Conservation (phyloP, 495 filamentous ascomycete genomes). For the Talaromyces wortmannii region DNA sequence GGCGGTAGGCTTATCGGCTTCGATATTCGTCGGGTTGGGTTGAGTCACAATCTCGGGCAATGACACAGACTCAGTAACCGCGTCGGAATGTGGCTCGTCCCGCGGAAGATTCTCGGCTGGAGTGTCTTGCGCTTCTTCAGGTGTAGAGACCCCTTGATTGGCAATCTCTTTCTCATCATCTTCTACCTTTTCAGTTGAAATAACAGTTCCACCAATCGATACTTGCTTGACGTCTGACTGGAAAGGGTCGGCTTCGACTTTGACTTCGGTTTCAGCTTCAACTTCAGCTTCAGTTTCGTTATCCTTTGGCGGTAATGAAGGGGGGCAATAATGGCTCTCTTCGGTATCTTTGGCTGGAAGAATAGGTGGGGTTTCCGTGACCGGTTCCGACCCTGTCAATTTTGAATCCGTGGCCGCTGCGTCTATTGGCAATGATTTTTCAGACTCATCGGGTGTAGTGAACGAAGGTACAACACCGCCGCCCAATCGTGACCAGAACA, state of each 20-base stretch:
- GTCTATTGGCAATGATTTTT: conserved; percentile 1
- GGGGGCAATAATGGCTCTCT: not conserved
- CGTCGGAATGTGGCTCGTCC: conserved; percentile 3
- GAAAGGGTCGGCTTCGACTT: not conserved
- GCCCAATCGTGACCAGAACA: conserved; percentile 93
- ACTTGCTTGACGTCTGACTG: not conserved
- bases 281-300: not conserved
- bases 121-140: not conserved
- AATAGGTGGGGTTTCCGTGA: not conserved
- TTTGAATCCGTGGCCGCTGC: not conserved
- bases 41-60: not conserved
- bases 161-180: not conserved
- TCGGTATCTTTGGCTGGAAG: not conserved
- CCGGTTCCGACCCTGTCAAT: not conserved
- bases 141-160: not conserved
- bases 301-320: conserved; percentile 1
- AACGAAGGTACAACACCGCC: conserved; percentile 77
- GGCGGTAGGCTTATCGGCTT: not conserved
- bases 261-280: not conserved
- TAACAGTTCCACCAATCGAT: not conserved
- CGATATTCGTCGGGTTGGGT: not conserved
- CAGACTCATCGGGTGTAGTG: conserved; percentile 11
- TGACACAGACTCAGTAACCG: not conserved
- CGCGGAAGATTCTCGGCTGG: not conserved
- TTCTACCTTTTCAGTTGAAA: not conserved